Evolutionary conservation across 108 stramenopile genomes (phyloP), one percentile per base, ranked within the genome.

Genomic region (Fistulifera pelliculosa): DNA sequence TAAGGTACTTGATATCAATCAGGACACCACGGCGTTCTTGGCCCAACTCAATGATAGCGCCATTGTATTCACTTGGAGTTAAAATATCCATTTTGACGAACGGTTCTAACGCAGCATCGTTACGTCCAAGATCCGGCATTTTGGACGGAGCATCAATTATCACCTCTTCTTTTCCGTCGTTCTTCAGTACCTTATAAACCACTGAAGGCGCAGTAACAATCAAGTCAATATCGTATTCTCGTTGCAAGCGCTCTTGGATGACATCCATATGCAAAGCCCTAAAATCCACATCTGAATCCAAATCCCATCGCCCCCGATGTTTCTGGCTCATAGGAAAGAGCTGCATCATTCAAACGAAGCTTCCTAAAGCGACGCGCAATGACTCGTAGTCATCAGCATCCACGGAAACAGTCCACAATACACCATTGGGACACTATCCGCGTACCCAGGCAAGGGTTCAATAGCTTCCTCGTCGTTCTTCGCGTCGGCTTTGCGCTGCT

Each of bases 211-310:
- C 97, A 2, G 98, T 99, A 58, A 95, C 91, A 54, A 99, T 96
- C 41, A 99, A 65, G 60, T 96, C 96, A 27, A 96, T 58, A 65
- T 85, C 87, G 65, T 95, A 96, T 64, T 99, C 98, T 41, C 96
- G 70, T 38, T 74, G 74, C 16, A 96, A 65, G n/a, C 98, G 71
- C 74, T 99, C 95, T 48, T 96, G 88, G 8, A 99, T 75, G 58
- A 99, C 92, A 64, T 99, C 98, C 96, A 98, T 99, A 70, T 99
- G 98, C 41, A 99, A 98, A 65, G 22, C 98, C 98, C 39, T 98
- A 75, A n/a, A 99, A 99, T 0, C 98, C 97, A 56, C 94, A 95
- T 17, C 96, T 83, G 51, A 96, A 95, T 13, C 96, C 90, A 61
- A 91, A 91, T 27, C 90, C 90, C 83, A 97, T 85, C 17, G 93